A percentile compares a stretch with the other conserved stretches of the same genome.
These are phyloP conservation scores for Cucumis hystrix DNA, from an alignment of 306 rosid genomes.

Conservation along the genomic window DNA sequence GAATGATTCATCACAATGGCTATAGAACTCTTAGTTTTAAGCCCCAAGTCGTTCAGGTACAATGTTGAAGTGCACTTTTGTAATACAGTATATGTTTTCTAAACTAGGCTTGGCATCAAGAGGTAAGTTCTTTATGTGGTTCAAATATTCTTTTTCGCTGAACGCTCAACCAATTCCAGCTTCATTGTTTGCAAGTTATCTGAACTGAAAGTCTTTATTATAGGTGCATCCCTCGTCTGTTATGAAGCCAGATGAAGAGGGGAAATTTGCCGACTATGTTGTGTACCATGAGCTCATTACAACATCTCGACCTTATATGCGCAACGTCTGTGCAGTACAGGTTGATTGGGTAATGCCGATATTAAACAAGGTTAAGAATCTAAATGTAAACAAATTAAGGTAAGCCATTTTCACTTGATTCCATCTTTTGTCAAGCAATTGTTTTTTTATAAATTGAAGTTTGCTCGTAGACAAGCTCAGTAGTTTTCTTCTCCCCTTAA, in stretches of 20 bases:
- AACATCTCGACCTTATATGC: constrained; percentile 74
- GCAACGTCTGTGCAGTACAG: constrained; percentile 66
- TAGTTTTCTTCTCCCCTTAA: constrained; percentile 9
- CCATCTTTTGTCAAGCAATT: not conserved
- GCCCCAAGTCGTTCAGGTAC: constrained; percentile 91
- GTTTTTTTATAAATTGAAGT: not conserved
- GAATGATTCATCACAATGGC: constrained; percentile 93
- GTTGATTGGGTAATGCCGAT: constrained; percentile 61
- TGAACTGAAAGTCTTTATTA: constrained; percentile 10
- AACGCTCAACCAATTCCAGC: constrained; percentile 2
- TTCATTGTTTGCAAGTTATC: not conserved
- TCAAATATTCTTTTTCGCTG: constrained; percentile 3
- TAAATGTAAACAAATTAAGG: constrained; percentile 67
- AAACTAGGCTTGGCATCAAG: not conserved
- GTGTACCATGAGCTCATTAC: constrained; percentile 88
- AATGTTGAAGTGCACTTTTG: not conserved
- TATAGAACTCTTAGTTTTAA: constrained; percentile 81
- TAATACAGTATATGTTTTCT: not conserved
- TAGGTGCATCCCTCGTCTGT: constrained; percentile 86
- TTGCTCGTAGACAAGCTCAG: constrained; percentile 6
- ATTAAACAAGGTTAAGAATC: constrained; percentile 56
- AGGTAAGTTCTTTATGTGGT: not conserved
- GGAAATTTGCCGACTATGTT: constrained; percentile 80
- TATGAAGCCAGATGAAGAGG: constrained; percentile 52
- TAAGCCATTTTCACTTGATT: constrained; percentile 12